These are phyloP conservation scores for Plasmopara viticola DNA, from an alignment of 352 stramenopile species.

Conservation along the genomic window DNA sequence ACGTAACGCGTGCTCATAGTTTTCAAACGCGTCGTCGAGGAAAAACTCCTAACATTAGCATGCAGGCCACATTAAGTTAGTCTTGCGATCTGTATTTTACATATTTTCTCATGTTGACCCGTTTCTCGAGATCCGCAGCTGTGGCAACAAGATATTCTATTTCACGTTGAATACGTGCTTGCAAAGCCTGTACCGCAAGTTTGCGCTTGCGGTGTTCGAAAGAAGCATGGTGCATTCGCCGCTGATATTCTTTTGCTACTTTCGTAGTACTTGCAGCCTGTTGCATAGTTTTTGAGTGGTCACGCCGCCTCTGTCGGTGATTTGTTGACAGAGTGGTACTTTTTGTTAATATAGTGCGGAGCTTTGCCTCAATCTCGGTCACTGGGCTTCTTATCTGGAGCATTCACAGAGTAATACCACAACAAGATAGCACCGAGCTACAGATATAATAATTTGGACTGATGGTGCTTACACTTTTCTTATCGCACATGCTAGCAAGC, in stretches of 20 bases:
- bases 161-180: constrained; percentile 42
- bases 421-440: not conserved
- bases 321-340: constrained; percentile 16
- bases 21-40: constrained; percentile 56
- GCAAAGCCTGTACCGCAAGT: constrained; percentile 46
- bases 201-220: constrained; percentile 54
- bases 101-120: constrained; percentile 19
- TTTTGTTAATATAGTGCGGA: constrained; percentile 6
- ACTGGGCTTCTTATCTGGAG: constrained; percentile 2
- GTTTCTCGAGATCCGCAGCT: constrained; percentile 34
- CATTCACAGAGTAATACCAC: not conserved
- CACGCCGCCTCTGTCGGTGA: constrained; percentile 15
- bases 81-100: constrained; percentile 2
- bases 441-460: not conserved
- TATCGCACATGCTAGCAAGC: constrained; percentile 15
- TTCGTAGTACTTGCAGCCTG: constrained; percentile 3
- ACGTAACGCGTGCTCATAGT: constrained; percentile 38
- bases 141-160: constrained; percentile 52
- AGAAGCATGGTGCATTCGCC: constrained; percentile 25
- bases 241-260: constrained; percentile 27
- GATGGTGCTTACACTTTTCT: constrained; percentile 17
- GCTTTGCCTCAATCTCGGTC: constrained; percentile 12
- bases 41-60: constrained; percentile 36
- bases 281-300: constrained; percentile 16
- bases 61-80: constrained; percentile 15